Percentiles rank a stretch among this genome's conserved stretches.
These are phyloP conservation scores for Linnemannia elongata DNA, from an alignment of 192 early-diverging fungal genomes.

Conservation along the genomic window DNA sequence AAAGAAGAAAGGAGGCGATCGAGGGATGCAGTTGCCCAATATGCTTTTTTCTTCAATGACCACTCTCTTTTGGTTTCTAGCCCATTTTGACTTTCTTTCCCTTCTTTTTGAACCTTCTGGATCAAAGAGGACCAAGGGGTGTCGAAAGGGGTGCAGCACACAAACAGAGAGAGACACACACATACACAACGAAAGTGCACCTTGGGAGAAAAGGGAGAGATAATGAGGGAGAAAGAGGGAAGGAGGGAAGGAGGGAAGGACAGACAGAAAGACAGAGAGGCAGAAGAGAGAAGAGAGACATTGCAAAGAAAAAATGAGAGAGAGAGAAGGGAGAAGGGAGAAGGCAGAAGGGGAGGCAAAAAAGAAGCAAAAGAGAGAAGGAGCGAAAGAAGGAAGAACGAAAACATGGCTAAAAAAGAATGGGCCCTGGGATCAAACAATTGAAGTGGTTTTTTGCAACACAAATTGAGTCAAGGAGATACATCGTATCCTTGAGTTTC, in stretches of 20 bases:
- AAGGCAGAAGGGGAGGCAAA: not conserved
- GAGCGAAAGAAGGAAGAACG: not conserved
- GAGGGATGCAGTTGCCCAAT: not conserved
- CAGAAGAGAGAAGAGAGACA: not conserved
- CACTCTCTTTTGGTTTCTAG: not conserved
- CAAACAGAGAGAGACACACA: not conserved
- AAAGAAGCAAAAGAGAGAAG: too few species aligned
- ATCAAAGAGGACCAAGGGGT: not conserved
- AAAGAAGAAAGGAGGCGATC: not conserved
- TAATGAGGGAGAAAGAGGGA: not conserved
- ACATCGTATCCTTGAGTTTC: not conserved
- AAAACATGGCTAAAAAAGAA: not conserved
- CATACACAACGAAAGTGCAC: not conserved
- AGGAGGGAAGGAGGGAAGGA: not conserved
- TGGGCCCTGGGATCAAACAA: not conserved
- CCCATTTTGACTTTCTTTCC: not conserved
- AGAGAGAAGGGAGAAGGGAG: not conserved
- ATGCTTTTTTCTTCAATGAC: not conserved
- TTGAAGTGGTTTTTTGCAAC: not conserved
- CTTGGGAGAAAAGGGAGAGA: conserved; percentile 1
- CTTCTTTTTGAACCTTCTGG: not conserved
- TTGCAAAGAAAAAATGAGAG: not conserved
- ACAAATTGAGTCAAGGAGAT: not conserved
- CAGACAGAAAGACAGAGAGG: not conserved
- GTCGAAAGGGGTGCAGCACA: not conserved